Conservation (phyloP, 2,329 filamentous ascomycete species). For the Magnaporthiopsis incrustans region DNA sequence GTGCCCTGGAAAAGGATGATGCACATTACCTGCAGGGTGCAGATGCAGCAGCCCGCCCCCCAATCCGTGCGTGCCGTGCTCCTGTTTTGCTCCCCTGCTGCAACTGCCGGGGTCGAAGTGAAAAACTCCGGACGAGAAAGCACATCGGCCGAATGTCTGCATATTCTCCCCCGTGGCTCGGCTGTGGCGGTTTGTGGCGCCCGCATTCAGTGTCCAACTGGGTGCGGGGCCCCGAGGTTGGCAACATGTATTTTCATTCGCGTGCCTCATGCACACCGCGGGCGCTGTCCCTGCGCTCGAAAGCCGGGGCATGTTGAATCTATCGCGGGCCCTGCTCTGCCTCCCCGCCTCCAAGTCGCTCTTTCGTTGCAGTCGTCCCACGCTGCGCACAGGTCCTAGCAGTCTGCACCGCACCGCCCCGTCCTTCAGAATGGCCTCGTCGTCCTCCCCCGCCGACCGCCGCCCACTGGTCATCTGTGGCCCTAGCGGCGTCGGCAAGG, state of each 20-base stretch:
- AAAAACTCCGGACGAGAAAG: too few relatives aligned
- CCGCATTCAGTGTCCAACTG: background rate
- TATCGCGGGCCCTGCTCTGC: slow-evolving; percentile 2
- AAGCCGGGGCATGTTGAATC: slow-evolving; percentile 4
- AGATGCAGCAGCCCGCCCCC: too few relatives aligned
- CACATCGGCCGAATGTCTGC: too few relatives aligned
- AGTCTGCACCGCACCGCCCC: slow-evolving; percentile 1
- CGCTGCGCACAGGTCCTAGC: background rate
- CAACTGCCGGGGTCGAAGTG: too few relatives aligned
- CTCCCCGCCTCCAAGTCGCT: slow-evolving; percentile 2
- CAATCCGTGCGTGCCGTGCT: too few relatives aligned
- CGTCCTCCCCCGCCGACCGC: slow-evolving; percentile 31
- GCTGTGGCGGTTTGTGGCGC: background rate
- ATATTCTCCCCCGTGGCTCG: background rate
- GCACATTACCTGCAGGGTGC: too few relatives aligned
- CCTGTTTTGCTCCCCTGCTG: too few relatives aligned
- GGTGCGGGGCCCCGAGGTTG: too few relatives aligned
- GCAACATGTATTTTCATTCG: background rate
- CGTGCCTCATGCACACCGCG: background rate
- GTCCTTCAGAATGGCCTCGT: slow-evolving; percentile 2
- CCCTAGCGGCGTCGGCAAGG: slow-evolving; percentile 74
- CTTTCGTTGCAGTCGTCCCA: background rate
- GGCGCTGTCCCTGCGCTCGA: slow-evolving; percentile 1
- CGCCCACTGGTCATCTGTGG: slow-evolving; percentile 72
- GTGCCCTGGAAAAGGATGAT: too few relatives aligned